A percentile compares a stretch with the other conserved stretches of the same genome.
Conservation (phyloP, 2,329 filamentous ascomycete species). For the Samsoniella hepiali region DNA sequence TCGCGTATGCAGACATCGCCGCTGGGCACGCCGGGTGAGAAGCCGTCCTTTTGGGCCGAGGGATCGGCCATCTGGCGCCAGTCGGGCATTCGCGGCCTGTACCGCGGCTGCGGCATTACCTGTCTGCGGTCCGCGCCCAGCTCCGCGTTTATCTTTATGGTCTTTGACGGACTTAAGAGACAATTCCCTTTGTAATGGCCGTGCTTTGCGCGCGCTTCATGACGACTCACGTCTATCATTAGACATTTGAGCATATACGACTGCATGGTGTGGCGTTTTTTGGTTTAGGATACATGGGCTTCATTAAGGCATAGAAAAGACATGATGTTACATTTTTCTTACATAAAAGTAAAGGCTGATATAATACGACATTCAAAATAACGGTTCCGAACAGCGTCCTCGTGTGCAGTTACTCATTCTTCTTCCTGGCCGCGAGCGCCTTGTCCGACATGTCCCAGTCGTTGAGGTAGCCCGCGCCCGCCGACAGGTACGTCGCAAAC, state of each 20-base stretch:
- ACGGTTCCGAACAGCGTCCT: background rate
- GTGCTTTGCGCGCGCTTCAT: conserved; percentile 5
- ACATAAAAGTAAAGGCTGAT: conserved; percentile 7
- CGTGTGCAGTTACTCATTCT: background rate
- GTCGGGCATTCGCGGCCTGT: conserved; percentile 79
- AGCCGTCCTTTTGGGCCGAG: conserved; percentile 70
- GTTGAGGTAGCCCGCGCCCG: conserved; percentile 65
- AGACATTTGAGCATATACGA: conserved; percentile 12
- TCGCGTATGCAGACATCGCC: conserved; percentile 92
- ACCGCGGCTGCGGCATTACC: conserved; percentile 93
- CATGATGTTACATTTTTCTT: conserved; percentile 10
- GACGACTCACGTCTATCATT: background rate
- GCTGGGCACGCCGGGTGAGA: conserved; percentile 51
- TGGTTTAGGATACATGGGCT: background rate
- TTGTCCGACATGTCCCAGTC: conserved; percentile 55
- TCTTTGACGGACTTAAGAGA: conserved; percentile 82
- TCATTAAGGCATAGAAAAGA: conserved; percentile 9
- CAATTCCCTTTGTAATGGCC: conserved; percentile 52
- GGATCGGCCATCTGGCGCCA: conserved; percentile 73
- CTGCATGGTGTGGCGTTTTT: conserved; percentile 14
- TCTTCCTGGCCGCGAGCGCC: background rate
- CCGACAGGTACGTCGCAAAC: conserved; percentile 83
- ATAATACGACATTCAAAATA: background rate
- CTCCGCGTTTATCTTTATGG: conserved; percentile 96
- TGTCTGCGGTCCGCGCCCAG: conserved; percentile 84